Evolutionary conservation across 306 rosid species (phyloP).

Genomic region (Citrullus amarus): DNA sequence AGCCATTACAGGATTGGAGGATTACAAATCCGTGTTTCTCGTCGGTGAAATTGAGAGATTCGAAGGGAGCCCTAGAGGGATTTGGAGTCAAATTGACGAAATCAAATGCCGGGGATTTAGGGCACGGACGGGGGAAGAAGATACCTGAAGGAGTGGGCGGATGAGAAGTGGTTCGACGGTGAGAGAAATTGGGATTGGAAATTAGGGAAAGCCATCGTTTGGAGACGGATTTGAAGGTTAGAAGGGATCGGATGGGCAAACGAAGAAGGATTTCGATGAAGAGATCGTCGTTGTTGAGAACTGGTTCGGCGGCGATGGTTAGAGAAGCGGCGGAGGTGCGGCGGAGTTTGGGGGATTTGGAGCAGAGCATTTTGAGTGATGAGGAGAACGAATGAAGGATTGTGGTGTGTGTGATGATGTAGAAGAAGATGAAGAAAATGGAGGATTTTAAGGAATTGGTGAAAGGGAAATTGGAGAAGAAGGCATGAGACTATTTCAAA

Average conservation of each 20-base stretch:
- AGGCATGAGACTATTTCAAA: background rate
- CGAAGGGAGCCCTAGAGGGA: background rate
- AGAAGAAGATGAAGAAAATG: background rate
- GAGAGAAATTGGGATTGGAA: constrained; percentile 8
- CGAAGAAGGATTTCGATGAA: constrained; percentile 12
- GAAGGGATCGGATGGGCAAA: background rate
- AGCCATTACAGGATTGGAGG: constrained; percentile 23
- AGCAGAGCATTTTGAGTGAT: background rate
- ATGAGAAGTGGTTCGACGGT: constrained; percentile 4
- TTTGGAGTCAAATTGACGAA: background rate
- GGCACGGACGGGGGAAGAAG: constrained; percentile 3
- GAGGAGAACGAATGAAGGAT: background rate
- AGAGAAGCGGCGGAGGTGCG: background rate
- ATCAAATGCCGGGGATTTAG: background rate
- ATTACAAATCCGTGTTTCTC: background rate
- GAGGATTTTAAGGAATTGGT: background rate
- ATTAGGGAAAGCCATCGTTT: constrained; percentile 24
- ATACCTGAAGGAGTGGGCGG: constrained; percentile 11
- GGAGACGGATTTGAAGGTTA: constrained; percentile 8
- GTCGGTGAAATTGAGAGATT: constrained; percentile 4
- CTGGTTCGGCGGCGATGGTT: background rate
- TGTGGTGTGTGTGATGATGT: background rate
- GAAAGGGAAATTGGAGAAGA: background rate
- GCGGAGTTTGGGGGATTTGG: background rate
- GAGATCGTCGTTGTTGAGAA: constrained; percentile 16